Evolutionary conservation across 495 filamentous ascomycete species (phyloP).

Genomic region (Jackrogersella minutella): DNA sequence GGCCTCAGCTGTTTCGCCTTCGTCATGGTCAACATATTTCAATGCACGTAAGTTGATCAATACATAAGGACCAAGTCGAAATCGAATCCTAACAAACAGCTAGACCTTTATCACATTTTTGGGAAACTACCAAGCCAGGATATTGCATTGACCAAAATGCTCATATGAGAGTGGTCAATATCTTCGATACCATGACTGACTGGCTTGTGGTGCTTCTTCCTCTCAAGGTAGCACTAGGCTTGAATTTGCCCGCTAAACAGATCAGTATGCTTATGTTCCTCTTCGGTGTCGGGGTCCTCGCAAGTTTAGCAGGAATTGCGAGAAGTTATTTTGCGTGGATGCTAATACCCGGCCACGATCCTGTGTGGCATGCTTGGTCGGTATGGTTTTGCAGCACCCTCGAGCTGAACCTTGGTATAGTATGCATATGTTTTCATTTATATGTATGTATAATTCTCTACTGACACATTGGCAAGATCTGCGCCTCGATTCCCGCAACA

Average conservation of each 20-base stretch:
- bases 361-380: conserved; percentile 63
- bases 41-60: conserved; percentile 61
- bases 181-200: conserved; percentile 69
- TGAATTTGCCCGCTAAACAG: conserved; percentile 63
- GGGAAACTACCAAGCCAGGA: conserved; percentile 51
- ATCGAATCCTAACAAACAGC: conserved; percentile 1
- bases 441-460: neutral
- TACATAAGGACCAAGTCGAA: neutral
- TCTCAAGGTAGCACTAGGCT: conserved; percentile 64
- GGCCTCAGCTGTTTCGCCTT: conserved; percentile 56
- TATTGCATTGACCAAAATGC: conserved; percentile 61
- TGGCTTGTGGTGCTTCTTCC: conserved; percentile 65
- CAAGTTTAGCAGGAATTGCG: conserved; percentile 64
- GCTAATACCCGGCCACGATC: conserved; percentile 49
- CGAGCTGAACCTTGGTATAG: conserved; percentile 68
- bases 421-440: conserved; percentile 46
- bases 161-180: conserved; percentile 61
- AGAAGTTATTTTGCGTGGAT: conserved; percentile 57
- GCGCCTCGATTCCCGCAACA: conserved; percentile 63
- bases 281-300: conserved; percentile 65
- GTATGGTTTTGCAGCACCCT: conserved; percentile 61
- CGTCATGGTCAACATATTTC: conserved; percentile 60
- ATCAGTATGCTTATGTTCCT: conserved; percentile 64
- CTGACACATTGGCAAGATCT: conserved; percentile 51
- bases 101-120: conserved; percentile 64